phyloP scores from a whole-genome alignment of 306 rosid species.

The Neltuma alba region DNA sequence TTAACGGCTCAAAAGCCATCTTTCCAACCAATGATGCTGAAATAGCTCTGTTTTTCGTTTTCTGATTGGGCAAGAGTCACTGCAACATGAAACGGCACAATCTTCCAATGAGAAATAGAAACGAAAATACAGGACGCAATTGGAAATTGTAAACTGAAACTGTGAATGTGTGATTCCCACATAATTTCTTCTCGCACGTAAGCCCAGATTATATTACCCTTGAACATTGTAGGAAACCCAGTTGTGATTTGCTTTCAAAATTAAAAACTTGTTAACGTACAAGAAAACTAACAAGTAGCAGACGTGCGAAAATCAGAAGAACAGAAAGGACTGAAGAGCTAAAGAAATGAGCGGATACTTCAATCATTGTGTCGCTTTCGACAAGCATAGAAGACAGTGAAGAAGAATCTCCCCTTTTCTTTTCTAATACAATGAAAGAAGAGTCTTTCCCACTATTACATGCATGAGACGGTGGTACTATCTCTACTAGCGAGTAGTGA shows the following conservation, averaged over 20 bases:
- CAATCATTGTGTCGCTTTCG: background rate
- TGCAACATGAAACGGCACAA: constrained; percentile 33
- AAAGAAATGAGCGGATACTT: background rate
- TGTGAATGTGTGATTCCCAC: background rate
- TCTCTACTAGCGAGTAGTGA: background rate
- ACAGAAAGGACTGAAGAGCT: background rate
- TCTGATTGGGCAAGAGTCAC: background rate
- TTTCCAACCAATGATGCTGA: constrained; percentile 23
- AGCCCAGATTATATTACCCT: background rate
- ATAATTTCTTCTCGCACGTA: background rate
- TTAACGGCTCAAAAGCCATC: constrained; percentile 65
- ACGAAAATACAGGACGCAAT: background rate
- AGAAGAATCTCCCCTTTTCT: no score
- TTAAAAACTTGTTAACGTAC: background rate
- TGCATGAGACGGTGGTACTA: background rate
- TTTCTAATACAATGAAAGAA: no score
- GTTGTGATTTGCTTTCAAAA: background rate
- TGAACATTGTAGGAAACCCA: background rate
- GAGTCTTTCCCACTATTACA: background rate
- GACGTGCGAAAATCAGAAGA: background rate
- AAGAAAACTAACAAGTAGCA: constrained; percentile 7
- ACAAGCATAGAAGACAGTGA: background rate
- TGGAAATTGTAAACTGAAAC: background rate
- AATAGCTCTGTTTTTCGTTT: background rate
- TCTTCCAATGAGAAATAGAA: constrained; percentile 1